Evolutionary conservation across 305 asterid species (phyloP).

Genomic region (Fraxinus latifolia): DNA sequence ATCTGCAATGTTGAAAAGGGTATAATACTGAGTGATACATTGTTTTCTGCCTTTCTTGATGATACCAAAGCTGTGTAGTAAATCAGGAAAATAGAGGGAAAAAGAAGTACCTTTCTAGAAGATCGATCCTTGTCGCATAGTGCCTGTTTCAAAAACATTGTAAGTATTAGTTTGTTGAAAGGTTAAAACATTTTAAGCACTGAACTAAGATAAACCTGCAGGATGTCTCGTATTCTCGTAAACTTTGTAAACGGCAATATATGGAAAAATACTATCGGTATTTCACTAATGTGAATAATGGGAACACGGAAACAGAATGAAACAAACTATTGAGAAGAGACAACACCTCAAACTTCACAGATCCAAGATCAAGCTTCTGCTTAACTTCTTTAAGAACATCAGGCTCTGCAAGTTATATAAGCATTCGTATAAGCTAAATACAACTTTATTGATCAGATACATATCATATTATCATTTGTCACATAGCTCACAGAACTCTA

Average conservation of each 20-base stretch:
- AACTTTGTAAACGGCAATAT: background rate
- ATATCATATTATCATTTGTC: background rate
- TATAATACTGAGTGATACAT: constrained; percentile 2
- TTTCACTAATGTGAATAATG: background rate
- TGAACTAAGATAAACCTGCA: background rate
- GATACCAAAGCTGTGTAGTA: constrained; percentile 2
- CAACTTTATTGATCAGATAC: background rate
- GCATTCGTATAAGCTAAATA: background rate
- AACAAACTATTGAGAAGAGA: constrained; percentile 13
- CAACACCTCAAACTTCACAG: constrained; percentile 89
- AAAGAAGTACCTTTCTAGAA: constrained; percentile 60
- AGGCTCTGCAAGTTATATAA: constrained; percentile 60
- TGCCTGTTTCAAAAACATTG: constrained; percentile 48
- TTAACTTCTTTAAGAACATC: constrained; percentile 95
- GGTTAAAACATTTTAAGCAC: background rate
- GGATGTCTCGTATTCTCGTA: background rate
- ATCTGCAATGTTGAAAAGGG: constrained; percentile 40
- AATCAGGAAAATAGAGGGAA: constrained; percentile 9
- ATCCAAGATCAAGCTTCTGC: constrained; percentile 86
- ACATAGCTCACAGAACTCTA: background rate
- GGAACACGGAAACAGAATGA: background rate
- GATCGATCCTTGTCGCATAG: constrained; percentile 88
- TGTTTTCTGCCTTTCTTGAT: constrained; percentile 9
- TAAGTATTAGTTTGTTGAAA: constrained; percentile 12
- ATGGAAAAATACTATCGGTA: background rate